Conservation (phyloP, 106 monocot species). For the Xerophyta viscosa region DNA sequence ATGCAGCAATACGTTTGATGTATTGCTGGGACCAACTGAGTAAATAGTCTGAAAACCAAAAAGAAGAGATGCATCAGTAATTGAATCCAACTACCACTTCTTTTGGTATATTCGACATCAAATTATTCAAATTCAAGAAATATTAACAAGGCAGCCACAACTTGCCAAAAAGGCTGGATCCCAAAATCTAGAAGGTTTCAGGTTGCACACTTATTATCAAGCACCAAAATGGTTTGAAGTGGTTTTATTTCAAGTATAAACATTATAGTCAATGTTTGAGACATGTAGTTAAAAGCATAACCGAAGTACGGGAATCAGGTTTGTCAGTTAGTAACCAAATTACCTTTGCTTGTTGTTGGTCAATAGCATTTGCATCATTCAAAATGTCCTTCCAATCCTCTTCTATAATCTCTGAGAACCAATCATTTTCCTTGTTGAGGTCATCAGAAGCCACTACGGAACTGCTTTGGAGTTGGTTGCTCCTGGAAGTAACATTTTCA, state of each 20-base stretch:
- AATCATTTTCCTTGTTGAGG: constrained; percentile 30
- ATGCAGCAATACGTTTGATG: constrained; percentile 15
- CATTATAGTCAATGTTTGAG: too few relatives aligned
- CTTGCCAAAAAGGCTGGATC: too few relatives aligned
- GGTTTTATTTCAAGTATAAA: too few relatives aligned
- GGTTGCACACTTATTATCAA: too few relatives aligned
- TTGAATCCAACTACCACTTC: too few relatives aligned
- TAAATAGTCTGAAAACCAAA: constrained; percentile 15
- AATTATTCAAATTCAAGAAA: too few relatives aligned
- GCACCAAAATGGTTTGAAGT: too few relatives aligned
- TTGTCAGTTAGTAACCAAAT: not conserved
- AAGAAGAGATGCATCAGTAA: too few relatives aligned
- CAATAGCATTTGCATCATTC: constrained; percentile 20
- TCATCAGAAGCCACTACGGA: constrained; percentile 18
- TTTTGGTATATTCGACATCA: too few relatives aligned
- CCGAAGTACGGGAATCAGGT: not conserved
- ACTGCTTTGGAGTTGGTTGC: constrained; percentile 19
- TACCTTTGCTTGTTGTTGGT: constrained; percentile 29
- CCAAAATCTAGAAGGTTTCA: too few relatives aligned
- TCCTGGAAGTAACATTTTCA: constrained; percentile 9
- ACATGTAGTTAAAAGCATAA: not conserved
- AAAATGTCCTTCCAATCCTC: constrained; percentile 34
- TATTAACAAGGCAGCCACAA: too few relatives aligned
- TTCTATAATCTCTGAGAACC: constrained; percentile 29
- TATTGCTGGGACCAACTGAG: constrained; percentile 6